Evolutionary conservation across 768 basidiomycete genomes (phyloP).

Genomic region (Russula emetica): DNA sequence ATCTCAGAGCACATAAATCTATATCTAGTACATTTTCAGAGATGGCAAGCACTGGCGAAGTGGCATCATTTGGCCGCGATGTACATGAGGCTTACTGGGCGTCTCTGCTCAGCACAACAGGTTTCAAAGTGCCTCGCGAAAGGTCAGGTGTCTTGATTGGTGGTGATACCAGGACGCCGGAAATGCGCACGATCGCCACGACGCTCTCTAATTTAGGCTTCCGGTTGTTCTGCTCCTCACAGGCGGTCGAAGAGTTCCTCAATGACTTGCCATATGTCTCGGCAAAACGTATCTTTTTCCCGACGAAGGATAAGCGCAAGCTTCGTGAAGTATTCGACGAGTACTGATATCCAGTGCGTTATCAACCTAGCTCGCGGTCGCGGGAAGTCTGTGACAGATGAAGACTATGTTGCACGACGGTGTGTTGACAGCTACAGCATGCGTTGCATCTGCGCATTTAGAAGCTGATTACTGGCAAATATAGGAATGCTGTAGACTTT

Average conservation of each 20-base stretch:
- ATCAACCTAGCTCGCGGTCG: slow-evolving; percentile 86
- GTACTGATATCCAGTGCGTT: slow-evolving; percentile 89
- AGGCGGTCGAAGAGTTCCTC: slow-evolving; percentile 73
- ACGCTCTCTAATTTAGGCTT: slow-evolving; percentile 82
- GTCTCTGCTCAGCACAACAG: slow-evolving; percentile 89
- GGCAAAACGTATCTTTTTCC: slow-evolving; percentile 92
- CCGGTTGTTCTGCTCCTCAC: slow-evolving; percentile 88
- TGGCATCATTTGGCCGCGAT: slow-evolving; percentile 91
- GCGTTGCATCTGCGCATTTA: slow-evolving; percentile 9
- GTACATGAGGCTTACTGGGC: slow-evolving; percentile 96
- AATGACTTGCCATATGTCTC: slow-evolving; percentile 71
- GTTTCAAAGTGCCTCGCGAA: slow-evolving; percentile 85
- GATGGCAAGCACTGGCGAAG: slow-evolving; percentile 98
- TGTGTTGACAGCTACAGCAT: slow-evolving; percentile 35
- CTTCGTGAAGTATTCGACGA: slow-evolving; percentile 91
- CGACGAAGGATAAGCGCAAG: slow-evolving; percentile 92
- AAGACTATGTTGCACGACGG: slow-evolving; percentile 95
- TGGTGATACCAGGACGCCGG: slow-evolving; percentile 82
- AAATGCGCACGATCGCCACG: slow-evolving; percentile 81
- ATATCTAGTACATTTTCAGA: slow-evolving; percentile 45
- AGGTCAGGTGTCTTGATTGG: slow-evolving; percentile 89
- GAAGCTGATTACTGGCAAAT: neutral
- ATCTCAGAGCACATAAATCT: neutral
- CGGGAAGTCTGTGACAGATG: slow-evolving; percentile 72
- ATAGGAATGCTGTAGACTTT: slow-evolving; percentile 26